phyloP scores from a whole-genome alignment of 331 rosid species.

The Malus hybrid region DNA sequence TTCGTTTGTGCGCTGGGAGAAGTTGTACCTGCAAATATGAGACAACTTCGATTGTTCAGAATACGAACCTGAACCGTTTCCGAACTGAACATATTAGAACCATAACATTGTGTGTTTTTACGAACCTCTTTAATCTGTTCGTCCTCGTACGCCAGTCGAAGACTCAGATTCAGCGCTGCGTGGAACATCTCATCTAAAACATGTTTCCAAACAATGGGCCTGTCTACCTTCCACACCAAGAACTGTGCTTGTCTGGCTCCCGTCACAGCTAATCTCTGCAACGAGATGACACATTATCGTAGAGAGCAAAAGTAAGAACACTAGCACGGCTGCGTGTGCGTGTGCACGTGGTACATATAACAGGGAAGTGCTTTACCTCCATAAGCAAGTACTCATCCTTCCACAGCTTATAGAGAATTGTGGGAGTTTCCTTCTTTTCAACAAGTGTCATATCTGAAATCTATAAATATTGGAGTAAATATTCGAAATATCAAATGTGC shows the following conservation, averaged over 20 bases:
- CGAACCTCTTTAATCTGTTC: conserved; percentile 70
- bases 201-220: conserved; percentile 49
- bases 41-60: background rate
- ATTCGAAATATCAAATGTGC: background rate
- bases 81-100: background rate
- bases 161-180: conserved; percentile 73
- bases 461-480: conserved; percentile 22
- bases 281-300: conserved; percentile 6
- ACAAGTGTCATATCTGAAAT: conserved; percentile 68
- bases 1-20: conserved; percentile 32
- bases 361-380: conserved; percentile 54
- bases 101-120: background rate
- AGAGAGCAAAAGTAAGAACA: background rate
- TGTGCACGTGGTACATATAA: background rate
- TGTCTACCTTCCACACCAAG: conserved; percentile 73
- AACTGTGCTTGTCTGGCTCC: conserved; percentile 23
- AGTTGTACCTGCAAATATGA: conserved; percentile 37
- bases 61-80: background rate
- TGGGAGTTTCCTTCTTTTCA: conserved; percentile 76
- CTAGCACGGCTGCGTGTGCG: background rate
- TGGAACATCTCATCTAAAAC: conserved; percentile 88
- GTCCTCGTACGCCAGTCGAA: conserved; percentile 46
- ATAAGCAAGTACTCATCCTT: conserved; percentile 72
- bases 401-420: conserved; percentile 60
- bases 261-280: conserved; percentile 52